Evolutionary conservation across 2,329 filamentous ascomycete genomes (phyloP), one percentile per base, ranked within the genome.

Genomic region (Penicillium sp.): DNA sequence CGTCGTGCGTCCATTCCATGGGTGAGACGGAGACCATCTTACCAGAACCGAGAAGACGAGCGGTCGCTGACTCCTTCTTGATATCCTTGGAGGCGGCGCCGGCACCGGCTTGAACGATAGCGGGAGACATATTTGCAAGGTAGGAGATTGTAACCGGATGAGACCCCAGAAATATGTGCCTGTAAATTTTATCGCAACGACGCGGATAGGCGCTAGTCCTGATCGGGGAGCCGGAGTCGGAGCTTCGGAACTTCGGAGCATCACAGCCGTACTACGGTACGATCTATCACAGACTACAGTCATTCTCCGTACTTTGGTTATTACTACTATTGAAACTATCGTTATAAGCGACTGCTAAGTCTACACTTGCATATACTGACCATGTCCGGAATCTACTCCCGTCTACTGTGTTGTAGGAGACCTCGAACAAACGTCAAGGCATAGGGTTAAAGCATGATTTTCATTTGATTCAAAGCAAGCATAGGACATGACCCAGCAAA

Each of bases 1-100:
- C 25, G 37, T 43, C 44, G 42, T 38, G 45, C 13, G 33, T 29
- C 13, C 28, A 28, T 29, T 15, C 28, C 8, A 1, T n/a, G 9
- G 18, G 15, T 2, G 23, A 23, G 25, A 37, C 37, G 1, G 23
- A 23, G 25, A 37, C 37, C 33, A 44, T 45, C 35, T 47, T 77
- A 96, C 93, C 93, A 66, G 93, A 96, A 65, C 93, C 93, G 59
- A 96, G 77, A 60, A 98, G 76, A 74, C 93, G 83, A 64, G 93
- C 93, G 68, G 86, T 71, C 64, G 88, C 90, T 50, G 91, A 95
- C 79, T 98, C 93, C 75, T 81, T 89, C 80, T 95, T 86, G 64
- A 78, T 78, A 65, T 82, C 79, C 66, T 79, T 83, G 38, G 81
- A 76, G 46, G 81, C 72, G 52, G 73, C 67, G 47, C 70, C 69